A percentile compares a stretch with the other conserved stretches of the same genome.
These are phyloP conservation scores for Trichaptum fuscoviolaceum DNA, from an alignment of 768 basidiomycete species.

Conservation along the genomic window DNA sequence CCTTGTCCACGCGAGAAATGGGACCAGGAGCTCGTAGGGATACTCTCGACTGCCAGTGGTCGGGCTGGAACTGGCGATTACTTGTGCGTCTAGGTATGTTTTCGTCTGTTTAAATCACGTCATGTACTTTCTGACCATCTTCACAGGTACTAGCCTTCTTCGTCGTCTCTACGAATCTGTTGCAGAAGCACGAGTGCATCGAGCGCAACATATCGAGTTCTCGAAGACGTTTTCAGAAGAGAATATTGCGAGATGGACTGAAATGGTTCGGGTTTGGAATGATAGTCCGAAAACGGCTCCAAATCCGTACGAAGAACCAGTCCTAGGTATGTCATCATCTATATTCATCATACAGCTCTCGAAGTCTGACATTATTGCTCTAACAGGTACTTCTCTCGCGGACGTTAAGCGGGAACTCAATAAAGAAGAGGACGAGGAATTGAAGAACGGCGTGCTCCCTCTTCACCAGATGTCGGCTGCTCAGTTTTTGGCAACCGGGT, in stretches of 20 bases:
- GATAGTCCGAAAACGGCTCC: constrained; percentile 8
- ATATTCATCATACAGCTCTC: background rate
- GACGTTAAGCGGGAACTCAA: constrained; percentile 13
- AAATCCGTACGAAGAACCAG: constrained; percentile 15
- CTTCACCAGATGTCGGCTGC: constrained; percentile 15
- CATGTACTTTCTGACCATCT: background rate
- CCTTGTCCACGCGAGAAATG: constrained; percentile 32
- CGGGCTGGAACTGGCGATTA: background rate
- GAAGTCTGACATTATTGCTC: background rate
- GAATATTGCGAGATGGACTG: background rate
- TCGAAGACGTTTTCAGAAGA: constrained; percentile 1
- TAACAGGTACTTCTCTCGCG: constrained; percentile 10
- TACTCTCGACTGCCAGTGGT: constrained; percentile 16
- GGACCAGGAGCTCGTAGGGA: constrained; percentile 23
- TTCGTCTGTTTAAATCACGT: background rate
- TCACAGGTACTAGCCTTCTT: background rate
- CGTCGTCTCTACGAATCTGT: background rate
- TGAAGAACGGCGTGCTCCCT: background rate
- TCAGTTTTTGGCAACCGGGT: constrained; percentile 15
- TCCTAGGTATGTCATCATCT: constrained; percentile 6
- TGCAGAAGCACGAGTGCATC: background rate
- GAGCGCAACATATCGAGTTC: background rate
- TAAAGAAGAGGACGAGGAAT: constrained; percentile 9
- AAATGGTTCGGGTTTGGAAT: background rate
- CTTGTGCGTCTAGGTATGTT: background rate